Evolutionary conservation across 2,329 filamentous ascomycete genomes (phyloP), one percentile per base, ranked within the genome.

Genomic region (Stemphylium beticola): DNA sequence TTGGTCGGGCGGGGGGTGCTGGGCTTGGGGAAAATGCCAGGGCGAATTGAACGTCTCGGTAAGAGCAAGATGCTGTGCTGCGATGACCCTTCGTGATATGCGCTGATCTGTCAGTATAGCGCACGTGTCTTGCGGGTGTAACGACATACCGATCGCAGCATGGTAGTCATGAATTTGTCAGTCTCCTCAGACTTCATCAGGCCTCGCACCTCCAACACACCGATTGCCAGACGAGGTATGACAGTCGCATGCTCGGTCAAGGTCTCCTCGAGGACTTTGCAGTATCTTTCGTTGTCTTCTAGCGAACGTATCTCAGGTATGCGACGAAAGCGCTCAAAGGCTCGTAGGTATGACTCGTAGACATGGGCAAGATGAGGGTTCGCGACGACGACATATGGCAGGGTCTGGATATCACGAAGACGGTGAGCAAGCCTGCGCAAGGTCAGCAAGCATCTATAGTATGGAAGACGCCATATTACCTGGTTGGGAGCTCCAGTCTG

Each of bases 341-440:
- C 93, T 63, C 88, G 87, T 78, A 97, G 96, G 80, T 99, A 99
- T 6, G 97, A 83, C 74, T 98, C 92, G 78, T 99, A 99, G 31
- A 98, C 95, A 62, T 96, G 88, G 72, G 90, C 92, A 59, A 99
- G 90, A 75, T 99, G 92, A 6, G 87, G 87, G 69, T 99, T 99
- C n/a, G 91, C 93, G 42, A 98, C 91, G 49, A 98, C 93, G 33
- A 95, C 91, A 73, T 96, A 99, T 15, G 95, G 95, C 36, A 99
- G 82, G 60, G 91, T 93, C 76, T 99, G 95, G 85, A 99, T 98
- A 74, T 99, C 93, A 55, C 96, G 91, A 60, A 99, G 87, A 31
- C 95, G 90, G 77, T 99, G 95, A 15, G 93, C 92, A 64, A 98
- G 86, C 65, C 92, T 93, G 47, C 17, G 17, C 9, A 17, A 62